Evolutionary conservation across 2,329 filamentous ascomycete species (phyloP).

Genomic region (Fusarium ramigenum): DNA sequence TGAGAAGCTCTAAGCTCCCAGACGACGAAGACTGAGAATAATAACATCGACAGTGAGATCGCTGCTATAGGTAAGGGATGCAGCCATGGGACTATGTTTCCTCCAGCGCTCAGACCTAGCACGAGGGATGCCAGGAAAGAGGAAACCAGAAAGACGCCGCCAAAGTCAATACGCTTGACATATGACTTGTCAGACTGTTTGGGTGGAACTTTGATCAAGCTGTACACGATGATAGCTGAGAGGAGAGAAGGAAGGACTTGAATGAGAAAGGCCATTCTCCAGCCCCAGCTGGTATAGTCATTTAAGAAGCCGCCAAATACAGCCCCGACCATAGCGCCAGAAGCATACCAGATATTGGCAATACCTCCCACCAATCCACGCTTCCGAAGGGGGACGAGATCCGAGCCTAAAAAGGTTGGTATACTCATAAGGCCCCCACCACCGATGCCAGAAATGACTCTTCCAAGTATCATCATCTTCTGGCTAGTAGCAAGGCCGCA

Average conservation of each 20-base stretch:
- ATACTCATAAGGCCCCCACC: constrained; percentile 78
- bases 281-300: background rate
- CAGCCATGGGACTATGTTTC: constrained; percentile 76
- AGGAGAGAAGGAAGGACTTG: background rate
- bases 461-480: constrained; percentile 73
- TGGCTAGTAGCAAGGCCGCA: constrained; percentile 74
- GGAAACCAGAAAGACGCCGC: constrained; percentile 70
- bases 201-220: constrained; percentile 62
- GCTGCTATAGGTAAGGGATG: constrained; percentile 74
- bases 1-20: constrained; percentile 70
- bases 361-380: background rate
- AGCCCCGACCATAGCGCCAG: background rate
- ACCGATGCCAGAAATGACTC: constrained; percentile 79
- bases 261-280: background rate
- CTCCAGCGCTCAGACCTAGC: constrained; percentile 78
- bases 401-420: constrained; percentile 67
- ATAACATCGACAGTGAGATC: constrained; percentile 66
- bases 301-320: constrained; percentile 2
- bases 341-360: background rate
- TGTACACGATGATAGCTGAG: background rate
- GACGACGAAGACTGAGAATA: constrained; percentile 69
- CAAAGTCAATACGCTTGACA: constrained; percentile 76
- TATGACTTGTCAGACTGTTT: constrained; percentile 72
- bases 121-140: constrained; percentile 73
- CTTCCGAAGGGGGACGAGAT: constrained; percentile 73